These are phyloP conservation scores for Aspergillus latus DNA, from an alignment of 2,329 filamentous ascomycete species.

Conservation along the genomic window DNA sequence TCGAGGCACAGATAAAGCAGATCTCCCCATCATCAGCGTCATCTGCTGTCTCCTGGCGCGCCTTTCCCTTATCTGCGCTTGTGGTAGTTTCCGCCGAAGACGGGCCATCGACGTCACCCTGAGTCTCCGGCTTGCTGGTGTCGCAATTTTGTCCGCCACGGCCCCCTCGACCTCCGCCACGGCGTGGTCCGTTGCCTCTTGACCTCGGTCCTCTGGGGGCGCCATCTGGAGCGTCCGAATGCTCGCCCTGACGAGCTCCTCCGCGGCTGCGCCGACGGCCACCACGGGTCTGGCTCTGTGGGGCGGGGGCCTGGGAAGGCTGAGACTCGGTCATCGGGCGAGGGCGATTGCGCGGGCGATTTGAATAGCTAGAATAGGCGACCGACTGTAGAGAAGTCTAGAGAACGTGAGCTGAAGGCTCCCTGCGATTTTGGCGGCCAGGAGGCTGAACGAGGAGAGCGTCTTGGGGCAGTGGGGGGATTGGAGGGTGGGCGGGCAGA, in stretches of 20 bases:
- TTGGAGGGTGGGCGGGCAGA: slow-evolving; percentile 19
- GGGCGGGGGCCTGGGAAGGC: slow-evolving; percentile 24
- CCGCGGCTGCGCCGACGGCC: slow-evolving; percentile 43
- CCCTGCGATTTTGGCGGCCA: not conserved
- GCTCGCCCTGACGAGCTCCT: slow-evolving; percentile 32
- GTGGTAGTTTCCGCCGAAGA: slow-evolving; percentile 47
- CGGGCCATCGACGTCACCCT: slow-evolving; percentile 23
- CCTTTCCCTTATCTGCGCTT: slow-evolving; percentile 33
- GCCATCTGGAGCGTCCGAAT: slow-evolving; percentile 29
- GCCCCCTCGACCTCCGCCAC: slow-evolving; percentile 29
- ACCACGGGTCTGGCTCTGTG: slow-evolving; percentile 45
- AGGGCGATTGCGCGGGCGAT: slow-evolving; percentile 8
- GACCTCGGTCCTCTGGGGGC: slow-evolving; percentile 38
- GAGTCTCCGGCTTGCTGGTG: slow-evolving; percentile 18
- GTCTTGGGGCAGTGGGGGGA: slow-evolving; percentile 17
- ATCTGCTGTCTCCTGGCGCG: slow-evolving; percentile 29
- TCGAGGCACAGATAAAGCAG: slow-evolving; percentile 96
- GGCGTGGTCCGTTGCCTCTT: slow-evolving; percentile 34
- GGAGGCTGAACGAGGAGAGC: slow-evolving; percentile 11
- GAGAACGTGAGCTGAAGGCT: slow-evolving; percentile 14
- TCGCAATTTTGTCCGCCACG: slow-evolving; percentile 30
- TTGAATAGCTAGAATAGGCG: not conserved
- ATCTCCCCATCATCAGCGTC: slow-evolving; percentile 71
- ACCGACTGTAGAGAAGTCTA: slow-evolving; percentile 2
- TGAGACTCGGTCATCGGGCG: slow-evolving; percentile 33